Conservation (phyloP, 257 asterid species). For the Rubia yunnanensis region DNA sequence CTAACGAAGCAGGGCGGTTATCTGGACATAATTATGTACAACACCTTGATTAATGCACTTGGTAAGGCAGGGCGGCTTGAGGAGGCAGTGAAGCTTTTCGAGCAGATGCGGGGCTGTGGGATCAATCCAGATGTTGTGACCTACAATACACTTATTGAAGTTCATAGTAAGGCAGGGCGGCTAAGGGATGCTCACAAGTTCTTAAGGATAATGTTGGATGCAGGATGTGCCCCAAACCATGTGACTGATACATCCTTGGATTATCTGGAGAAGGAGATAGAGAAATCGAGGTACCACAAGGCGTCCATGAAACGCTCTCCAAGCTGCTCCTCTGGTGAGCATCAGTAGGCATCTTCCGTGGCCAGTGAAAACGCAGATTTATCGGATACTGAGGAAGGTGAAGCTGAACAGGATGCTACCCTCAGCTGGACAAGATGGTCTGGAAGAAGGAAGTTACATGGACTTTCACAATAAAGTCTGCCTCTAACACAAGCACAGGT, state of each 20-base stretch:
- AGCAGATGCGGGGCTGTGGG: conserved; percentile 71
- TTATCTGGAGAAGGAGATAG: conserved; percentile 65
- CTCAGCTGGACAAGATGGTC: too few species aligned
- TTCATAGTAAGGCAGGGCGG: conserved; percentile 70
- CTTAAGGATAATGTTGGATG: conserved; percentile 80
- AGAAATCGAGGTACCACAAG: conserved; percentile 49
- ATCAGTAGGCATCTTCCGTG: not conserved
- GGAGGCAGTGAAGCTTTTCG: conserved; percentile 52
- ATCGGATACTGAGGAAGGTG: too few species aligned
- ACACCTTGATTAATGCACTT: conserved; percentile 76
- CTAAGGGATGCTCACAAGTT: conserved; percentile 71
- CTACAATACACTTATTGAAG: conserved; percentile 77
- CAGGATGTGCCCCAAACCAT: conserved; percentile 88
- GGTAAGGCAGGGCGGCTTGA: conserved; percentile 79
- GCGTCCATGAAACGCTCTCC: conserved; percentile 44
- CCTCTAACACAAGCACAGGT: too few species aligned
- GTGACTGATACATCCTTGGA: conserved; percentile 84
- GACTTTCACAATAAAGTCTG: too few species aligned
- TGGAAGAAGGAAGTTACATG: too few species aligned
- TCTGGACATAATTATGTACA: conserved; percentile 90
- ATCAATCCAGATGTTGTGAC: conserved; percentile 87
- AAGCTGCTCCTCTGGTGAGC: conserved; percentile 15
- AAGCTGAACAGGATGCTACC: too few species aligned
- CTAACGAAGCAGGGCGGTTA: conserved; percentile 73
- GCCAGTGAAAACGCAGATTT: not conserved